These are phyloP conservation scores for Myrica gale DNA, from an alignment of 306 rosid species.

Conservation along the genomic window DNA sequence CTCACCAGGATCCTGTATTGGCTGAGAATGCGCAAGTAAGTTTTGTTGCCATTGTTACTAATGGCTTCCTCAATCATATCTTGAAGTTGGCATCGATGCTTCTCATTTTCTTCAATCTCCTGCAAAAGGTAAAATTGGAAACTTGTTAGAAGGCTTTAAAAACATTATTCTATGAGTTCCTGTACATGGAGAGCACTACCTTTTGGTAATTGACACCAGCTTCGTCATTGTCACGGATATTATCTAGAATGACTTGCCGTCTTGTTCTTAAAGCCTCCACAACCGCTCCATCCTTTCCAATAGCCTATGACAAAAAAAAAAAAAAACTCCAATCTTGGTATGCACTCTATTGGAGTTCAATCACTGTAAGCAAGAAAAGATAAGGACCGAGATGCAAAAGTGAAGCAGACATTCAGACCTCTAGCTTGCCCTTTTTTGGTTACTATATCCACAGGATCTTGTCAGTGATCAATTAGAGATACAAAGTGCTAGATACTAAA, in stretches of 20 bases:
- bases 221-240: conserved; percentile 64
- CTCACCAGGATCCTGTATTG: conserved; percentile 67
- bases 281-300: conserved; percentile 44
- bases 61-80: conserved; percentile 61
- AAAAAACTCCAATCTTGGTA: neutral
- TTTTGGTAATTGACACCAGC: conserved; percentile 50
- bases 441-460: neutral
- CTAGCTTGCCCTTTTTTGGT: neutral
- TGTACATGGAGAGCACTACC: conserved; percentile 27
- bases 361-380: neutral
- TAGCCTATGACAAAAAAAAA: conserved; percentile 29
- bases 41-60: conserved; percentile 51
- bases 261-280: conserved; percentile 47
- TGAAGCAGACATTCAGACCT: neutral
- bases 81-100: conserved; percentile 53
- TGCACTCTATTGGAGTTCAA: neutral
- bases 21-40: conserved; percentile 58
- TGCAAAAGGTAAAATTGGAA: conserved; percentile 23
- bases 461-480: neutral
- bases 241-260: conserved; percentile 57
- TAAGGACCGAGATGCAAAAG: neutral
- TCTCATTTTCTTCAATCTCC: conserved; percentile 67
- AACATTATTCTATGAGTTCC: neutral
- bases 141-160: conserved; percentile 13
- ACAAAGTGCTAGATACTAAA: neutral